Evolutionary conservation across 2,329 filamentous ascomycete species (phyloP).

Genomic region (Colletotrichum cereale): DNA sequence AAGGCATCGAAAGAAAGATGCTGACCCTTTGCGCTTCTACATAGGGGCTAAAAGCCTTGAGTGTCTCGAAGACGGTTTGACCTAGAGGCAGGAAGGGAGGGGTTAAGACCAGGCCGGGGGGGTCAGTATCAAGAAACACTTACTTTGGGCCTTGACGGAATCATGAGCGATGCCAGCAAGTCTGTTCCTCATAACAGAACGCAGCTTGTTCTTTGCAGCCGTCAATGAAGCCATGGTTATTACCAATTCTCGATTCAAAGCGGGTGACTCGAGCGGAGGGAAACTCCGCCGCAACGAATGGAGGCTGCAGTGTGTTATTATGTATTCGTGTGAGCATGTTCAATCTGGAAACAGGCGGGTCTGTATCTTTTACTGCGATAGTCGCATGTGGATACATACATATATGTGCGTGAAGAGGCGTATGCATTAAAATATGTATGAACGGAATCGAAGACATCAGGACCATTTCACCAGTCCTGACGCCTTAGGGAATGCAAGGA

Average conservation of each 20-base stretch:
- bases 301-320: not conserved
- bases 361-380: not conserved
- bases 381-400: not conserved
- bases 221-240: conserved; percentile 67
- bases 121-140: conserved; percentile 46
- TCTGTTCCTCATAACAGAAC: conserved; percentile 75
- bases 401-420: not conserved
- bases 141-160: conserved; percentile 78
- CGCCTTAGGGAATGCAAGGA: not conserved
- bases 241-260: not conserved
- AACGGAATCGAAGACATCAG: not conserved
- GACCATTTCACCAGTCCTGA: not conserved
- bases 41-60: conserved; percentile 80
- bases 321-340: not conserved
- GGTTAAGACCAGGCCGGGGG: conserved; percentile 4
- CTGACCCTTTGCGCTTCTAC: conserved; percentile 80
- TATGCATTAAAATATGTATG: not conserved
- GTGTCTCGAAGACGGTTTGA: conserved; percentile 70
- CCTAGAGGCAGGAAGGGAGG: conserved; percentile 61
- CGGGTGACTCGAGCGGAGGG: not conserved
- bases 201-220: conserved; percentile 81
- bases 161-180: conserved; percentile 73
- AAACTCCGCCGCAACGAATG: no score
- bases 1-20: conserved; percentile 94
- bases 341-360: not conserved